Evolutionary conservation across 257 asterid genomes (phyloP), one percentile per base, ranked within the genome.

Genomic region (Solanum acaule): DNA sequence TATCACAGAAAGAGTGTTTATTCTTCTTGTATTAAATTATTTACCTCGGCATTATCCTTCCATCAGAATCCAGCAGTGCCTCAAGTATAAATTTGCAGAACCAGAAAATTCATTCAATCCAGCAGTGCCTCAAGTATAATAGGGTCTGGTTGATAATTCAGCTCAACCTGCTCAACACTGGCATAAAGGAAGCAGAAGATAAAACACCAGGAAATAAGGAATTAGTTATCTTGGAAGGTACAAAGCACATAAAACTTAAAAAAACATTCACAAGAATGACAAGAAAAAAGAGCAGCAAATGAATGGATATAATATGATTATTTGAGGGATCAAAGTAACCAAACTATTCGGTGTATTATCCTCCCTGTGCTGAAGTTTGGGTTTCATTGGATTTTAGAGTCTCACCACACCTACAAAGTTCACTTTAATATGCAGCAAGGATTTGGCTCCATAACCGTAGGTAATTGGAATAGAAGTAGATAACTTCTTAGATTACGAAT

Each of bases 151-250:
- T 49, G 78, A 87, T 87, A 87, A 87, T 56, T 77, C 89, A 87
- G 86, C 77, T 87, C 86, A 27, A 87, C 89, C 56, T 56, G 89
- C 67, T 76, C 29, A 87, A 42, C 72, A n/a, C 86, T 87, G 86
- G 63, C 85, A 79, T 31, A 77, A 46, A 46, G 22, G 56, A 38
- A 42, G 40, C 31, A 56, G 33, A 59, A 77, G 13, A 73, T 13
- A 61, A 65, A 65, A 65, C 83, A 46, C n/a, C 49, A 1, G 27
- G 70, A 25, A 68, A 75, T 31, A 71, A 27, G 87, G 76, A 18
- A 67, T 85, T 68, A 71, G 44, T 18, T 82, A 82, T 16, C 20
- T 49, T 49, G 31, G 86, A 25, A 46, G 63, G 44, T 6, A 20
- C 2, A 18, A 81, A 46, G 42, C 18, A 49, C 86, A 49, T 49